These are phyloP conservation scores for Hyphopichia fennica DNA, from an alignment of 1,139 yeast genomes.

Conservation along the genomic window DNA sequence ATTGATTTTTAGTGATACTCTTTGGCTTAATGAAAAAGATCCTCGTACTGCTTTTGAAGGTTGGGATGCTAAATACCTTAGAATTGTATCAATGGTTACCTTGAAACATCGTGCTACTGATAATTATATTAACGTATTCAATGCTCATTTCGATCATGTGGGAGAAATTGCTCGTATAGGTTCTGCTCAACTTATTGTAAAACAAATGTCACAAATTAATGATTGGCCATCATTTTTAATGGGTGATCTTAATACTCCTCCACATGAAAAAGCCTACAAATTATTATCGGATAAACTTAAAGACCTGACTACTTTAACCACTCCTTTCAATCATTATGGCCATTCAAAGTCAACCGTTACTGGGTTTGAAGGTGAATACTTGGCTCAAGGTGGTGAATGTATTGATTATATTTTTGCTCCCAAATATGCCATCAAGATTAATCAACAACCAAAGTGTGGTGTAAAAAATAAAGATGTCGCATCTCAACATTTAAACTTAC, in stretches of 20 bases:
- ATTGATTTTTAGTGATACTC: conserved; percentile 27
- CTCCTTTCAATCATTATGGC: conserved; percentile 39
- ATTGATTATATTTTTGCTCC: conserved; percentile 55
- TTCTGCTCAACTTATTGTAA: conserved; percentile 37
- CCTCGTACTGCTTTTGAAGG: conserved; percentile 35
- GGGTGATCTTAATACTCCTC: conserved; percentile 22
- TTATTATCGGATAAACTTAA: conserved; percentile 24
- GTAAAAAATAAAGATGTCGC: not conserved
- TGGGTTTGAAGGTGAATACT: conserved; percentile 44
- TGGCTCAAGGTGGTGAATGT: conserved; percentile 31
- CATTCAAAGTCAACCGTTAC: conserved; percentile 47
- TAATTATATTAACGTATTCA: conserved; percentile 36
- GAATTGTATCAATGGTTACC: conserved; percentile 49
- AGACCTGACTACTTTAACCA: conserved; percentile 29
- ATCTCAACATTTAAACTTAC: conserved; percentile 16
- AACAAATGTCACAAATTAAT: conserved; percentile 26
- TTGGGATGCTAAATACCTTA: conserved; percentile 55
- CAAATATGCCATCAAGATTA: conserved; percentile 23
- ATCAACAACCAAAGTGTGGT: conserved; percentile 17
- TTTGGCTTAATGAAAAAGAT: conserved; percentile 35
- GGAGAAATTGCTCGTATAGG: conserved; percentile 40
- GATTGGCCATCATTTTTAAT: conserved; percentile 32
- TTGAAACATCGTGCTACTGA: conserved; percentile 28
- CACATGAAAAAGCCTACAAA: conserved; percentile 16
- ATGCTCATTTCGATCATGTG: conserved; percentile 49